phyloP scores from a whole-genome alignment of 768 basidiomycete species.

The Trametes elegans region DNA sequence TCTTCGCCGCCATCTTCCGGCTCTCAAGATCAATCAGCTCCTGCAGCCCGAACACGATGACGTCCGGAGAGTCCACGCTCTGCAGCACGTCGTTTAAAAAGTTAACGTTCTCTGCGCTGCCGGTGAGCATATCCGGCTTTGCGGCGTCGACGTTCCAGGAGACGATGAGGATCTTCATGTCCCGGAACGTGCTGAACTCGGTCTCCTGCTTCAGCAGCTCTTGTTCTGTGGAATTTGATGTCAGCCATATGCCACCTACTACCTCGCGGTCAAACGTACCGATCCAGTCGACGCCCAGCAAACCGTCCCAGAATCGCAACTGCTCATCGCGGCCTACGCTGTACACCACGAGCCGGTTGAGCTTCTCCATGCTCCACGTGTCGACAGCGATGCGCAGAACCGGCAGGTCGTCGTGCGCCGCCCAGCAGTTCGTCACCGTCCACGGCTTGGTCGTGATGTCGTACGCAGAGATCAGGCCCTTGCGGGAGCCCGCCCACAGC shows the following conservation, averaged over 20 bases:
- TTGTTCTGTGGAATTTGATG: slow-evolving; percentile 47
- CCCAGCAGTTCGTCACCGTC: slow-evolving; percentile 86
- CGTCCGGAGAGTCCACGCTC: slow-evolving; percentile 76
- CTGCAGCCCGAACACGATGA: slow-evolving; percentile 93
- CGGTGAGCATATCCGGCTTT: slow-evolving; percentile 70
- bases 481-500: slow-evolving; percentile 86
- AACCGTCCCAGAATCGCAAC: slow-evolving; percentile 85
- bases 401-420: slow-evolving; percentile 68
- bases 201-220: slow-evolving; percentile 74
- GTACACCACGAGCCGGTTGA: slow-evolving; percentile 64
- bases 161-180: slow-evolving; percentile 73
- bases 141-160: slow-evolving; percentile 95
- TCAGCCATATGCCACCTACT: not conserved
- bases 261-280: slow-evolving; percentile 48
- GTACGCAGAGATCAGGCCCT: slow-evolving; percentile 79
- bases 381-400: slow-evolving; percentile 69
- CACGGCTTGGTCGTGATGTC: slow-evolving; percentile 76
- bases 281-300: slow-evolving; percentile 82
- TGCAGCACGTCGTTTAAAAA: slow-evolving; percentile 79
- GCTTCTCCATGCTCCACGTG: slow-evolving; percentile 68
- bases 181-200: slow-evolving; percentile 76
- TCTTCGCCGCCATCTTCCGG: slow-evolving; percentile 90
- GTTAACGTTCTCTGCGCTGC: slow-evolving; percentile 65
- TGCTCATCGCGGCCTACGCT: slow-evolving; percentile 75
- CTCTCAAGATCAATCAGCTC: slow-evolving; percentile 96